Percentiles rank a stretch among this genome's conserved stretches.
Conservation (phyloP, 768 basidiomycete genomes). For the Mycena albidolilacea region DNA sequence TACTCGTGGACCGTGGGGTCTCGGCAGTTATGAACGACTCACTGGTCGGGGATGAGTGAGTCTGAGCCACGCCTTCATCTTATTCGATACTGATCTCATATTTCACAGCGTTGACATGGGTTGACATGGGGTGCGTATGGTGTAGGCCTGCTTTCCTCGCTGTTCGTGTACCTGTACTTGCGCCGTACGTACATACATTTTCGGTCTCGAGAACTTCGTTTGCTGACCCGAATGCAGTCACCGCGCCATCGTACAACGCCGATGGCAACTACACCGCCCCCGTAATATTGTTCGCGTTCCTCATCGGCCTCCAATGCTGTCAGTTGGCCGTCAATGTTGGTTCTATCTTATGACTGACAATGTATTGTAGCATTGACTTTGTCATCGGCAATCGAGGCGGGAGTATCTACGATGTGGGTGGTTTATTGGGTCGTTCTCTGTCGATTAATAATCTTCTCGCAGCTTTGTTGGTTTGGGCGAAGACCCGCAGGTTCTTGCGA, state of each 20-base stretch:
- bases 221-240: constrained; percentile 59
- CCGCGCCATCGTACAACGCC: constrained; percentile 80
- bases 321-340: constrained; percentile 45
- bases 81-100: neutral
- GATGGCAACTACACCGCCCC: constrained; percentile 85
- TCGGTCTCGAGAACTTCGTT: neutral
- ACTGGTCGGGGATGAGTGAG: constrained; percentile 83
- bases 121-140: constrained; percentile 87
- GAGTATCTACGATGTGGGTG: constrained; percentile 87
- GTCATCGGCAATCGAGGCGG: constrained; percentile 84
- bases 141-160: constrained; percentile 78
- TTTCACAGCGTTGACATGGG: constrained; percentile 65
- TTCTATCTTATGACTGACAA: constrained; percentile 19
- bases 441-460: neutral
- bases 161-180: constrained; percentile 86
- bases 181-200: constrained; percentile 63
- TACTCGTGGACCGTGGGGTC: constrained; percentile 71
- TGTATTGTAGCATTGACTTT: constrained; percentile 69
- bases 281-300: constrained; percentile 83
- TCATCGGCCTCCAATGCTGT: constrained; percentile 85
- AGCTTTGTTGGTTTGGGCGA: constrained; percentile 90
- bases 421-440: neutral
- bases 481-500: constrained; percentile 83
- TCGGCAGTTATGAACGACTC: constrained; percentile 85
- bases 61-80: constrained; percentile 8